Conservation (phyloP, 331 rosid species). For the Spiraea crenata region DNA sequence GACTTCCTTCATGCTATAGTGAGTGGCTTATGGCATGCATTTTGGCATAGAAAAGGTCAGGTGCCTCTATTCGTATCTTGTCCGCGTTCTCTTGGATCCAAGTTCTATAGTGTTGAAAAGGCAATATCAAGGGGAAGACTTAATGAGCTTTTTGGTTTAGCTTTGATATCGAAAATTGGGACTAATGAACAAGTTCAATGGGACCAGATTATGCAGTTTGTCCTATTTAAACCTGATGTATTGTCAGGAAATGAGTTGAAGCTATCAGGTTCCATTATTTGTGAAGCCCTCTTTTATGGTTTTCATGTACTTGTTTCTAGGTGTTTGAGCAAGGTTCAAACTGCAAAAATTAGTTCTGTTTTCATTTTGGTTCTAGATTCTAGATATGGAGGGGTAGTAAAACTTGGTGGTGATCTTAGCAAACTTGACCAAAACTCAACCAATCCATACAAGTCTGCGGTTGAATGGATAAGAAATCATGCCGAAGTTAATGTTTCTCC, state of each 20-base stretch:
- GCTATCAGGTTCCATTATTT: conserved; percentile 47
- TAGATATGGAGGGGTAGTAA: conserved; percentile 60
- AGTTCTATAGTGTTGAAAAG: conserved; percentile 59
- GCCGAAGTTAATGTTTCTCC: conserved; percentile 63
- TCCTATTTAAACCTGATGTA: conserved; percentile 60
- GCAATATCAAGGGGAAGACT: conserved; percentile 67
- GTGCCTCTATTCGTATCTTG: conserved; percentile 66
- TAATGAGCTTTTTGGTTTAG: conserved; percentile 61
- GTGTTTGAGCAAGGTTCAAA: conserved; percentile 56
- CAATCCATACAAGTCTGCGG: conserved; percentile 57
- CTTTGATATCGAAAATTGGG: conserved; percentile 51
- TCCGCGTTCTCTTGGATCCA: conserved; percentile 65
- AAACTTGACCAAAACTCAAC: conserved; percentile 63
- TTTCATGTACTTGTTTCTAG: conserved; percentile 74
- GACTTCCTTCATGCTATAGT: conserved; percentile 66
- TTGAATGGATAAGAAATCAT: conserved; percentile 62
- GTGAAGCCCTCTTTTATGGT: conserved; percentile 82
- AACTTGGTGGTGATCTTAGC: conserved; percentile 68
- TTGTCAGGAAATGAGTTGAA: conserved; percentile 47
- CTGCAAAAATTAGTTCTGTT: conserved; percentile 53
- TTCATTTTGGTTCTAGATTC: conserved; percentile 67
- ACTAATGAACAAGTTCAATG: conserved; percentile 45
- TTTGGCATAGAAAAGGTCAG: conserved; percentile 76
- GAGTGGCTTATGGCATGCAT: conserved; percentile 79
- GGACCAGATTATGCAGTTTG: conserved; percentile 71